Base-by-base conservation (phyloP, 176 grass and related monocot genomes). In the Oryza glaberrima region DNA sequence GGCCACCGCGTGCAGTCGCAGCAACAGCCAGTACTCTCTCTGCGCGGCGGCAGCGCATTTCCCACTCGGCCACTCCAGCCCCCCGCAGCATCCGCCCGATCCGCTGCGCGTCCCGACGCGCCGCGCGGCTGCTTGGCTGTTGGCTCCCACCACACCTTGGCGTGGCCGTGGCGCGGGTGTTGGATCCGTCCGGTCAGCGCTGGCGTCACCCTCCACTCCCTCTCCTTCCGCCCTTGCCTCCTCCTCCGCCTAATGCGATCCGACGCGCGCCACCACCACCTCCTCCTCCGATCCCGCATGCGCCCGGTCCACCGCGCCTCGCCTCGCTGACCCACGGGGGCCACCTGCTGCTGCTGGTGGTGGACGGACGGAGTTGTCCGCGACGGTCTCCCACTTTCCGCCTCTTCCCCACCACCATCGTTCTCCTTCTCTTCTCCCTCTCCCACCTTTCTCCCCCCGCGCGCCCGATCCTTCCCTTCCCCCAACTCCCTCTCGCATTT, bases 181-280 rank as follows among this genome's bases (percentile, higher is more conserved):
- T 30, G 28, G 28, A 30, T 9, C 43, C 43, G 9, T 44, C 43
- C 43, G 47, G 80, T 79, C 88, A 90, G 74, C 88, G 67, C 56
- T 70, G 35, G 67, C 88, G 88, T 90, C 84, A 83, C 79, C 34
- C 20, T 35, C 88, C 88, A 86, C 73, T 54, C 56, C 19, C 11
- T 4, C 35, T 36, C 3, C 34, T 35, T 23, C 1, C 17, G 4
- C 17, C 0, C 46, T 23, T 7, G 32, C n/a, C 9, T 44, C 49
- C 7, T 6, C 38, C 38, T 28, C 41, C 44, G 43, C 70, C 78
- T 86, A 78, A 22, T 90, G 84, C 88, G 84, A 26, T 83, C 88
- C 84, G 88, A 90, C 80, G 88, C 68, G 60, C 84, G 69, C 75
- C 79, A 79, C 88, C 83, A 78, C 83, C 81, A 20, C 71, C 61